Conservation (phyloP, 2,329 filamentous ascomycete species). For the Aureobasidium sp. region DNA sequence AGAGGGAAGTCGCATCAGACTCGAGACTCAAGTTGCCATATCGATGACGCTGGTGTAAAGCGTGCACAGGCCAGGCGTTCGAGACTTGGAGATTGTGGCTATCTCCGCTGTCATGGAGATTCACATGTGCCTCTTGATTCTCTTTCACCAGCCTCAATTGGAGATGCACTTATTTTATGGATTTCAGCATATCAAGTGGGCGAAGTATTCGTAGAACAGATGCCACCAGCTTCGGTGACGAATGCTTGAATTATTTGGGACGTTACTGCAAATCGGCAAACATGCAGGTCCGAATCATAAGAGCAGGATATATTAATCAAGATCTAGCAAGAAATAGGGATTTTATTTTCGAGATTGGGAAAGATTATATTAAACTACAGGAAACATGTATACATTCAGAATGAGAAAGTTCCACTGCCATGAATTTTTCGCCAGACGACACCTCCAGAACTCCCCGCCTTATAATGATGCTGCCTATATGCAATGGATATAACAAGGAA, state of each 20-base stretch:
- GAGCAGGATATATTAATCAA: too few species aligned
- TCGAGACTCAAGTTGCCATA: neutral
- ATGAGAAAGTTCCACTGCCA: neutral
- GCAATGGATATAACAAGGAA: too few species aligned
- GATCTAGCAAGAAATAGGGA: too few species aligned
- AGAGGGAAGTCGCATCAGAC: neutral
- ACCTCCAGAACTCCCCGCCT: neutral
- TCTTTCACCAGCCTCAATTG: neutral
- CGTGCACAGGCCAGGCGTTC: neutral
- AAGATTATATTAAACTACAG: too few species aligned
- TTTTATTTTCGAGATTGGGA: too few species aligned
- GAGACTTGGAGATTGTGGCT: neutral
- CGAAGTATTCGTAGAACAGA: too few species aligned
- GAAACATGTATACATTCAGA: too few species aligned
- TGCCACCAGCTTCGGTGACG: too few species aligned
- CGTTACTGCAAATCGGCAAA: too few species aligned
- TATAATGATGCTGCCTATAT: neutral
- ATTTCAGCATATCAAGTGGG: too few species aligned
- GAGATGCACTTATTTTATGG: neutral
- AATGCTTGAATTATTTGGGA: too few species aligned
- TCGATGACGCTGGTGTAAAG: constrained; percentile 7
- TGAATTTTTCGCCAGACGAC: neutral
- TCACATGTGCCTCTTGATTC: neutral
- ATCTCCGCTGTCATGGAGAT: neutral
- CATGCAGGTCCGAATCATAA: too few species aligned